phyloP scores from a whole-genome alignment of 2,329 filamentous ascomycete species.

The Bipolaris cookei region DNA sequence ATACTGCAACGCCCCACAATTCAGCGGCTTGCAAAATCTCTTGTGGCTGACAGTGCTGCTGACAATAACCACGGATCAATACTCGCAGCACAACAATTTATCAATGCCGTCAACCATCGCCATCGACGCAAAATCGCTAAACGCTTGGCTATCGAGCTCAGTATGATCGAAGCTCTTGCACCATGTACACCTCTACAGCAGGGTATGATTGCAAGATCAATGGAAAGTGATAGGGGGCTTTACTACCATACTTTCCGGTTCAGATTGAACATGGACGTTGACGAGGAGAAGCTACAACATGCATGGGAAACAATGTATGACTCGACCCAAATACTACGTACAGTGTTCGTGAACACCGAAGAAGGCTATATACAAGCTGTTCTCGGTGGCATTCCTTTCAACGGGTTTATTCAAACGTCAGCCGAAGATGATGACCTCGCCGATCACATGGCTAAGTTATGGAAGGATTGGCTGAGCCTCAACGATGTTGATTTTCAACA shows the following conservation, averaged over 20 bases:
- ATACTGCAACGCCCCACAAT: conserved; percentile 66
- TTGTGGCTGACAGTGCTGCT: conserved; percentile 23
- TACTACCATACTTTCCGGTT: conserved; percentile 83
- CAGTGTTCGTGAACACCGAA: conserved; percentile 72
- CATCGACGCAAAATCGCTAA: conserved; percentile 62
- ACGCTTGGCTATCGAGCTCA: conserved; percentile 57
- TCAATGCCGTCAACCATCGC: conserved; percentile 69
- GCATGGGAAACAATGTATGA: conserved; percentile 65
- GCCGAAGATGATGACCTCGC: conserved; percentile 29
- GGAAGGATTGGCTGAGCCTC: conserved; percentile 59
- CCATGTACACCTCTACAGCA: conserved; percentile 88
- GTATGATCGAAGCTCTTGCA: conserved; percentile 72
- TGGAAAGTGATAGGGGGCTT: conserved; percentile 62
- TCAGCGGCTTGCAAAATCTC: conserved; percentile 47
- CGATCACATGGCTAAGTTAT: conserved; percentile 44
- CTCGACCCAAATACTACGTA: conserved; percentile 70
- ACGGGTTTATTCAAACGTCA: conserved; percentile 25
- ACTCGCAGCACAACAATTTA: conserved; percentile 63
- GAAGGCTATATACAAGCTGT: conserved; percentile 81
- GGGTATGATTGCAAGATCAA: conserved; percentile 78
- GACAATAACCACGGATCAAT: conserved; percentile 34
- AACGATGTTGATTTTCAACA: conserved; percentile 59
- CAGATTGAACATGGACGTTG: conserved; percentile 55
- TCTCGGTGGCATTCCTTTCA: conserved; percentile 51
- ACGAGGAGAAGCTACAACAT: conserved; percentile 56